Evolutionary conservation across 441 rosid species (phyloP), one percentile per base, ranked within the genome.

Genomic region (Gossypium schwendimanii): DNA sequence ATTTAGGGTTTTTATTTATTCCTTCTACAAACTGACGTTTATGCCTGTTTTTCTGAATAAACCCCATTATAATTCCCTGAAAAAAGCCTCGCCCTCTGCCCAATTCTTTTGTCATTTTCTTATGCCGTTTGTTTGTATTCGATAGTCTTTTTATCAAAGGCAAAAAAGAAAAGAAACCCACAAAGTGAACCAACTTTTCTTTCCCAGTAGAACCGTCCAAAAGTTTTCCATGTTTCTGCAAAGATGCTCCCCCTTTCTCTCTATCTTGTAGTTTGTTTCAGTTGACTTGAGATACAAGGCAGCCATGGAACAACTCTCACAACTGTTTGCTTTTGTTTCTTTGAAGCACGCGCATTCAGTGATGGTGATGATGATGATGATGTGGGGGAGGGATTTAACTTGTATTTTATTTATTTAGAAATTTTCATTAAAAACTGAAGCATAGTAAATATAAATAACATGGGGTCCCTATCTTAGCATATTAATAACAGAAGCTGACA

Each of bases 271-370:
- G 18, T 57, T 57, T 63, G 57, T 54, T 49, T 31, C 2, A 63
- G 72, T 61, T 77, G 79, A 79, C 78, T 52, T 3, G 15, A 71
- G 24, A 69, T 7, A 26, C 10, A 15, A 15, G 58, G 31, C 7
- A 41, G 2, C 24, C 63, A 66, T 68, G 45, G 63, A 21, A 66
- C 17, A 58, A n/a, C 73, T 31, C 39, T 49, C 24, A 7, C 60
- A 17, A 6, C 60, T 21, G 74, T 44, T 28, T 47, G 71, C 20
- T 63, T 31, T 63, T 53, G 62, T 73, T 76, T 67, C 74, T 55
- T 33, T 72, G 78, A 67, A 65, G 85, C 89, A 86, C 78, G 89
- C 88, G 86, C 75, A 70, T 79, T 79, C 79, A 61, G 69, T 73
- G 23, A 49, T 63, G 33, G 52, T 68, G 28, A 15, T 50, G 55